phyloP scores from a whole-genome alignment of 176 grass and related monocot genomes.

The Rhynchospora pubera region DNA sequence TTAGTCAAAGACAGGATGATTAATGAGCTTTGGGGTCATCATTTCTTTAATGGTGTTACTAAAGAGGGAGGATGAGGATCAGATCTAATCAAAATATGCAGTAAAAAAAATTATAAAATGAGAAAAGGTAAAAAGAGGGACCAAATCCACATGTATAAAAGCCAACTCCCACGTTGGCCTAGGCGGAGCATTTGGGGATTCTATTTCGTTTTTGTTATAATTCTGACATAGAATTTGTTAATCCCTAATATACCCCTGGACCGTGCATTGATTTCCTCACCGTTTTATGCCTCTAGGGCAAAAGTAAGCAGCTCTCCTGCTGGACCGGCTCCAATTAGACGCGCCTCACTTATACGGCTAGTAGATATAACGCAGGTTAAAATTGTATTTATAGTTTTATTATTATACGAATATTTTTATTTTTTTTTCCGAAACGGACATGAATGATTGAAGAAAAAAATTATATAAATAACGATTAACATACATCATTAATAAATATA shows the following conservation, averaged over 20 bases:
- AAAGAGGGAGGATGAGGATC: neutral
- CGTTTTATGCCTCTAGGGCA: neutral
- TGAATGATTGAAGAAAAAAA: too few species aligned
- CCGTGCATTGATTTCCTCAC: constrained; percentile 15
- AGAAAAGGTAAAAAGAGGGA: neutral
- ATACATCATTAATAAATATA: too few species aligned
- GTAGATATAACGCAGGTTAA: too few species aligned
- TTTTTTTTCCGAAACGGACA: too few species aligned
- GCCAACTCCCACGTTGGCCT: constrained; percentile 26
- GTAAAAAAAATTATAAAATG: neutral
- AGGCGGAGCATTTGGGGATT: neutral
- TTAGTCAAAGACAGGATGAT: neutral
- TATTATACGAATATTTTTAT: too few species aligned
- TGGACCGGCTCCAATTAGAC: neutral
- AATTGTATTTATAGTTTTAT: too few species aligned
- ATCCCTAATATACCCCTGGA: constrained; percentile 3
- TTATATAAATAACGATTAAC: too few species aligned
- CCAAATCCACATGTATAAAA: constrained; percentile 31
- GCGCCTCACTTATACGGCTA: neutral
- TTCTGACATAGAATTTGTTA: constrained; percentile 9
- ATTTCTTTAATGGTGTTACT: neutral
- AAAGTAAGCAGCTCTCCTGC: neutral
- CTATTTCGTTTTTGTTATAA: neutral
- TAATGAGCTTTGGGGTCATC: neutral
- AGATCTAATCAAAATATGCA: neutral